Conservation (phyloP, 2,329 filamentous ascomycete species). For the Alternaria rosae region DNA sequence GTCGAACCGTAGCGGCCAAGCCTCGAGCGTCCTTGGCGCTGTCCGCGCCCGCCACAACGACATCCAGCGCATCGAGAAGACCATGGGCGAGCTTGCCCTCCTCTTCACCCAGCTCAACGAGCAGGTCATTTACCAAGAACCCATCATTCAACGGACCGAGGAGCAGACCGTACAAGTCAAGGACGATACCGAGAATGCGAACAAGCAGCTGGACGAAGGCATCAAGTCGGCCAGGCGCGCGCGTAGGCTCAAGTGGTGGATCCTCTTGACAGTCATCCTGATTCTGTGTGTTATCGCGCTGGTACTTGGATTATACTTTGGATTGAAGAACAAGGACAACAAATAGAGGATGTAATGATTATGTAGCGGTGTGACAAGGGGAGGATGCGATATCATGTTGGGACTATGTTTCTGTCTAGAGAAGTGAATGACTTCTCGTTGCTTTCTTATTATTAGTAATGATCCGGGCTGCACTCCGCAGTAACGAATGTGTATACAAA, state of each 20-base stretch:
- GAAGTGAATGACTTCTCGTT: not conserved
- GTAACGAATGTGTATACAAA: not conserved
- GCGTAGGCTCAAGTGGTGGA: conserved; percentile 85
- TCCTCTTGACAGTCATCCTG: conserved; percentile 64
- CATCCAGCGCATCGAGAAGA: conserved; percentile 80
- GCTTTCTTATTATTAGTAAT: conserved; percentile 6
- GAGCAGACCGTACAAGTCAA: conserved; percentile 70
- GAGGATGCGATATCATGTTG: not conserved
- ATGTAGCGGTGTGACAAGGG: not conserved
- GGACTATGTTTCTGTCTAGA: not conserved
- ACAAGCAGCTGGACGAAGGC: conserved; percentile 72
- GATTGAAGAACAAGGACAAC: conserved; percentile 37
- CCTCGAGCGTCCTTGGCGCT: conserved; percentile 75
- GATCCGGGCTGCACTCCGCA: conserved; percentile 5
- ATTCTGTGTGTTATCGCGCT: conserved; percentile 60
- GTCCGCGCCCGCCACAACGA: conserved; percentile 85
- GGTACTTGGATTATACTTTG: conserved; percentile 59
- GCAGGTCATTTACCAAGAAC: conserved; percentile 75
- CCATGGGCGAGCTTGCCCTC: conserved; percentile 71
- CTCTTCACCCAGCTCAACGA: conserved; percentile 80
- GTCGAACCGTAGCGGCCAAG: conserved; percentile 76
- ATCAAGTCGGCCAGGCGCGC: conserved; percentile 71
- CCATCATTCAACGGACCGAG: conserved; percentile 68
- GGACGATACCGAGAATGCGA: conserved; percentile 72
- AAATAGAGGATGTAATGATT: conserved; percentile 1